phyloP scores from a whole-genome alignment of 345 rosid genomes.

The Litchi chinensis region DNA sequence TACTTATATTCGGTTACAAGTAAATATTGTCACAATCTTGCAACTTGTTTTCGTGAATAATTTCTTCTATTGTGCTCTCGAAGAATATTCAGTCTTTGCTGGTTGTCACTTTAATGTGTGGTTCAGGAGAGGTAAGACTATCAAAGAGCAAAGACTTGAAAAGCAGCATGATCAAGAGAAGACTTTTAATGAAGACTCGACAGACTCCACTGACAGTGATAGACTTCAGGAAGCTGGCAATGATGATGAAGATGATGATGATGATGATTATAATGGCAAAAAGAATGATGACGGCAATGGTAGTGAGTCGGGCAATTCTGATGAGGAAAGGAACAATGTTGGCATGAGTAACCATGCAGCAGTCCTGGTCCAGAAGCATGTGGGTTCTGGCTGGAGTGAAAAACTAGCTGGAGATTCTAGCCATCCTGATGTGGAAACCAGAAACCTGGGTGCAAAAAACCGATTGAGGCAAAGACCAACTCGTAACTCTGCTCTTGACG shows the following conservation, averaged over 20 bases:
- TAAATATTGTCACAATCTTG: not conserved
- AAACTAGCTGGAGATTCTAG: slow-evolving; percentile 37
- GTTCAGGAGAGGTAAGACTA: slow-evolving; percentile 43
- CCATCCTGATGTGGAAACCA: slow-evolving; percentile 31
- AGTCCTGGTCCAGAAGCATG: slow-evolving; percentile 16
- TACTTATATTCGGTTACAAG: not conserved
- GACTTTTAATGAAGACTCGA: slow-evolving; percentile 21
- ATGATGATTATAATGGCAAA: slow-evolving; percentile 23
- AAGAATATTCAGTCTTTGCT: slow-evolving; percentile 5
- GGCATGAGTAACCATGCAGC: slow-evolving; percentile 15
- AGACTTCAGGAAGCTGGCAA: slow-evolving; percentile 27
- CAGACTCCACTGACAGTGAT: slow-evolving; percentile 30
- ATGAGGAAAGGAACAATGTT: slow-evolving; percentile 15
- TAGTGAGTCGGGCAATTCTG: slow-evolving; percentile 24
- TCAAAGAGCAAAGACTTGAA: slow-evolving; percentile 30
- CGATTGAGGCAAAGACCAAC: slow-evolving; percentile 61
- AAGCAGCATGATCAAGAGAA: slow-evolving; percentile 24
- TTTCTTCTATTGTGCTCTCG: not conserved
- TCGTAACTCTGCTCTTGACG: slow-evolving; percentile 55
- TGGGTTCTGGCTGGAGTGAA: slow-evolving; percentile 32
- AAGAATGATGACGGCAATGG: slow-evolving; percentile 31
- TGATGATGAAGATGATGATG: slow-evolving; percentile 22
- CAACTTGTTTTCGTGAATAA: not conserved
- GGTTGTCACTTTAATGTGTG: slow-evolving; percentile 11
- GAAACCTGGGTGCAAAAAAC: slow-evolving; percentile 41